phyloP scores from a whole-genome alignment of 805 yeast genomes.

The Jamesozyma lodderae region DNA sequence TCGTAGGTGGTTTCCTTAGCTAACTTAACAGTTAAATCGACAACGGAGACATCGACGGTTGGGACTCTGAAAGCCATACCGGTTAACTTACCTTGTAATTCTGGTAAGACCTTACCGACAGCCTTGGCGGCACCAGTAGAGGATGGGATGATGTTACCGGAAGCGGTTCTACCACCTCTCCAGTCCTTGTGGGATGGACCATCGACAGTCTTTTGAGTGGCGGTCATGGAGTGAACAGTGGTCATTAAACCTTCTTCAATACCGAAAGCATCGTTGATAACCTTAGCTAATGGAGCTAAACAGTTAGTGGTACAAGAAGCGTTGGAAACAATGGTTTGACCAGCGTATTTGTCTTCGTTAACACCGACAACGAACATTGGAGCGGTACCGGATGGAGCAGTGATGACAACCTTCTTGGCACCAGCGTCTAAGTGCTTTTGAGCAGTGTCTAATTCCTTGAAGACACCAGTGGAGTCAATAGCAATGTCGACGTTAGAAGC shows the following conservation, averaged over 20 bases:
- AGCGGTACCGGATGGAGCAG: slow-evolving; percentile 65
- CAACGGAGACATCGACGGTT: slow-evolving; percentile 65
- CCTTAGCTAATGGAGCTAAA: slow-evolving; percentile 66
- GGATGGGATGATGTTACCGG: slow-evolving; percentile 67
- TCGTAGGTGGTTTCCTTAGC: slow-evolving; percentile 50
- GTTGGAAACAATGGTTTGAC: slow-evolving; percentile 53
- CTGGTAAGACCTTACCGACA: slow-evolving; percentile 67
- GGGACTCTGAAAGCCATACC: slow-evolving; percentile 72
- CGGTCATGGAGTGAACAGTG: slow-evolving; percentile 64
- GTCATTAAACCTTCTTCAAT: slow-evolving; percentile 71
- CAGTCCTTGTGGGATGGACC: slow-evolving; percentile 74
- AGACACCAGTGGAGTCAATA: slow-evolving; percentile 66
- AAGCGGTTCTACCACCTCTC: slow-evolving; percentile 76
- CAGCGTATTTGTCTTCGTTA: slow-evolving; percentile 51
- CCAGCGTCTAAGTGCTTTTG: slow-evolving; percentile 65
- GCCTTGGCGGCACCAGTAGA: slow-evolving; percentile 75
- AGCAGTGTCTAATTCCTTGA: slow-evolving; percentile 56
- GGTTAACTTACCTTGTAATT: slow-evolving; percentile 61
- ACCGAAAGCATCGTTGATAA: slow-evolving; percentile 56
- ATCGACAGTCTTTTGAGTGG: slow-evolving; percentile 66
- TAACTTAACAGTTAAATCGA: slow-evolving; percentile 60
- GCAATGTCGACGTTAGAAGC: slow-evolving; percentile 52
- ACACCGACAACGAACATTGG: slow-evolving; percentile 72
- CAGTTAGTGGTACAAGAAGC: slow-evolving; percentile 72
- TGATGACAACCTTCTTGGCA: slow-evolving; percentile 65